Evolutionary conservation across 345 rosid genomes (phyloP), one percentile per base, ranked within the genome.

Genomic region (Ricinus communis): DNA sequence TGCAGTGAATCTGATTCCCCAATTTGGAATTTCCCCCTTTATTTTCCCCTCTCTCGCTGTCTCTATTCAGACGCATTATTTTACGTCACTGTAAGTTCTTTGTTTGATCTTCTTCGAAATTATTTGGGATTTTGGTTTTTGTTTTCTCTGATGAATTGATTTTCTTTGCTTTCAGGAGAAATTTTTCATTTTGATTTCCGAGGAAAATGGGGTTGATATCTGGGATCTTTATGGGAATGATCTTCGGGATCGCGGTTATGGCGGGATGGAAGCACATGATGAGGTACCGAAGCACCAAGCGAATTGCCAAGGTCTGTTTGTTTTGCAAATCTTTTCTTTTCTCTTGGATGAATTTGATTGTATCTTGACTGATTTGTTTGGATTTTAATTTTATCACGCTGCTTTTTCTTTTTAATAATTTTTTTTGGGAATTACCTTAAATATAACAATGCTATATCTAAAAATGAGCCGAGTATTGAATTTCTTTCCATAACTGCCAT

Each of bases 251-350:
- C 71, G 89, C 87, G 61, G 58, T 96, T 66, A 89, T 96, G 97
- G 99, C 96, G 51, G 98, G 91, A 13, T 96, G 98, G 99, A 80
- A 84, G 74, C 93, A 84, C 70, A 93, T 93, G 97, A 96, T 93
- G 95, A 80, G 79, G 69, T 91, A 91, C 71, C 91, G 99, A 33
- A 78, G 91, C 77, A 74, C 86, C 61, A 91, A 93, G 81, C 87
- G 99, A 77, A 72, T 90, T 68, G 88, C 97, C 0, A 96, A 93
- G 93, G 99, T 91, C 64, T 66, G 64, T 36, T 22, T 8, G 0
- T 63, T 50, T 54, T 68, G 25, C n/a, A 36, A 5, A 43, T 61
- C 16, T 25, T 64, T 30, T 16, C 22, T 38, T 36, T 27, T 47
- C 19, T 40, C 19, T 65, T 70, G 50, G 22, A 10, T 60, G 24